A percentile compares a stretch with the other conserved stretches of the same genome.
Evolutionary conservation across 2,329 filamentous ascomycete genomes (phyloP).

Genomic region (Ciborinia camelliae): DNA sequence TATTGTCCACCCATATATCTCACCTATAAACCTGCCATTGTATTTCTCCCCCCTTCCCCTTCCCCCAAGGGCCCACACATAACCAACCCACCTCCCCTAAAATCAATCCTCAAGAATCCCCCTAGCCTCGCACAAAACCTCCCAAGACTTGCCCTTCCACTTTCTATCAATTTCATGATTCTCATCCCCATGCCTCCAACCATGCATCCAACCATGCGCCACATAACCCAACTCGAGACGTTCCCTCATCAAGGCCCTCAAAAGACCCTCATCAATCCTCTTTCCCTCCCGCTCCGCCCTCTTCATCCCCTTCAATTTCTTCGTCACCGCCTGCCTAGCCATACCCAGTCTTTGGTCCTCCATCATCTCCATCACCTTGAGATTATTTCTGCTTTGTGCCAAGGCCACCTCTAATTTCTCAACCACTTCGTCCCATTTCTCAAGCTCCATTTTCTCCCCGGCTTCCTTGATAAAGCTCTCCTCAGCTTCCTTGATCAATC

Average conservation of each 20-base stretch:
- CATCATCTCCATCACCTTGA: neutral
- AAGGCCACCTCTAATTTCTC: slow-evolving; percentile 2
- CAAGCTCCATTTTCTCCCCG: slow-evolving; percentile 16
- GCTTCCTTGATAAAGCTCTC: too few relatives aligned
- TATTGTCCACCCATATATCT: too few relatives aligned
- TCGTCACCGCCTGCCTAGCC: too few relatives aligned
- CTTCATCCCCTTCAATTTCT: too few relatives aligned
- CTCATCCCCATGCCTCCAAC: too few relatives aligned
- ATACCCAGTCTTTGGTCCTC: neutral
- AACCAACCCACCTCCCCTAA: too few relatives aligned
- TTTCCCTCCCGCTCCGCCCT: neutral
- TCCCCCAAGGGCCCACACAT: too few relatives aligned
- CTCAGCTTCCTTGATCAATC: slow-evolving; percentile 11
- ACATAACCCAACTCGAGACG: neutral
- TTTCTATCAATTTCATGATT: neutral
- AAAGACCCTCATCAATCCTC: neutral
- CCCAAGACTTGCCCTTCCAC: neutral
- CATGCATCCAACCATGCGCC: neutral
- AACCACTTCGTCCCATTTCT: slow-evolving; percentile 21
- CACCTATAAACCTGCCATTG: too few relatives aligned
- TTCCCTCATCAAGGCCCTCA: neutral
- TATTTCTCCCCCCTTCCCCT: too few relatives aligned
- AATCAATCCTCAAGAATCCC: neutral
- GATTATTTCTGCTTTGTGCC: neutral
- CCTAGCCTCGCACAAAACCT: neutral